Conservation (phyloP, 164 flowering plant species). For the Piper betle region DNA sequence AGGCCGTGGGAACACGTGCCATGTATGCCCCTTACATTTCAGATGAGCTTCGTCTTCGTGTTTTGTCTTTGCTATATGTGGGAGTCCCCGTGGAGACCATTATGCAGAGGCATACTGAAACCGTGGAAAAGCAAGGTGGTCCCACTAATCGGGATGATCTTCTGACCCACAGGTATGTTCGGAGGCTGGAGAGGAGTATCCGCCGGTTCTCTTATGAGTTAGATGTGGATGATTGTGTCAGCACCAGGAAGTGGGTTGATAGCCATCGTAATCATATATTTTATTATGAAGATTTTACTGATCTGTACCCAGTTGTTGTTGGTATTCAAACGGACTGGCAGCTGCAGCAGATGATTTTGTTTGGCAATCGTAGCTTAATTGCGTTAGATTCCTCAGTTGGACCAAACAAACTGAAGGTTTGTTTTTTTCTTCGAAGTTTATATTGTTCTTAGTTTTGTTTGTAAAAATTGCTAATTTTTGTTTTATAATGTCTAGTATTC, state of each 20-base stretch:
- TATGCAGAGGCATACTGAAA: conserved; percentile 87
- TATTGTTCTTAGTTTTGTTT: background rate
- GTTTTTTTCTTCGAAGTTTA: conserved; percentile 7
- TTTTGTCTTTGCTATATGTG: conserved; percentile 69
- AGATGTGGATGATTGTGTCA: conserved; percentile 72
- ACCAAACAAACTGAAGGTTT: conserved; percentile 76
- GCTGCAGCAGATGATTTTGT: conserved; percentile 92
- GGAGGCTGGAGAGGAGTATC: conserved; percentile 79
- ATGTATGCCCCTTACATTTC: conserved; percentile 93
- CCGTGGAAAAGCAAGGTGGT: conserved; percentile 83
- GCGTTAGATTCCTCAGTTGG: conserved; percentile 86
- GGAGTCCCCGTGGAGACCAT: conserved; percentile 95
- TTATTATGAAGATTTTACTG: conserved; percentile 77
- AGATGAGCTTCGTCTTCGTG: conserved; percentile 87
- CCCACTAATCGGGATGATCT: conserved; percentile 89
- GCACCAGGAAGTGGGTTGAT: conserved; percentile 77
- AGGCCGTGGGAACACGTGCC: conserved; percentile 86
- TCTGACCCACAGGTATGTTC: conserved; percentile 77
- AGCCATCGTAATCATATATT: conserved; percentile 61
- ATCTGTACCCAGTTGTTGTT: conserved; percentile 56
- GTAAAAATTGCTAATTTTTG: conserved; percentile 5
- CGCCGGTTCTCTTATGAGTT: conserved; percentile 68
- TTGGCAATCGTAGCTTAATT: conserved; percentile 72
- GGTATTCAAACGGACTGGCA: conserved; percentile 99
- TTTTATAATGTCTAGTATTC: conserved; percentile 42